These are phyloP conservation scores for Avena eriantha DNA, from an alignment of 176 grass and related monocot genomes.

Conservation along the genomic window DNA sequence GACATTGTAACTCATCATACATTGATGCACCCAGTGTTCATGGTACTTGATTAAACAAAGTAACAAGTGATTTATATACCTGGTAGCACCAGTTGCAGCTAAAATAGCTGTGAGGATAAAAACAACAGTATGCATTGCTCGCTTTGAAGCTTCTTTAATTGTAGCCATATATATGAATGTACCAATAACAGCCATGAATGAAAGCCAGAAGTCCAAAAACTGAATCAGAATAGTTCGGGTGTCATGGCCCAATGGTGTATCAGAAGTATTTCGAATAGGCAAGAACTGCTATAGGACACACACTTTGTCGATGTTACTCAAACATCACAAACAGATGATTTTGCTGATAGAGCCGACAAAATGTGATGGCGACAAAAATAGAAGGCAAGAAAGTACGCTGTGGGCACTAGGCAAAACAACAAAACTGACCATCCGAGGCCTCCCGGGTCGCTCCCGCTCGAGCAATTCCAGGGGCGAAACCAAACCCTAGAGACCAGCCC, in stretches of 20 bases:
- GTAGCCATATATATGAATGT: slow-evolving; percentile 98
- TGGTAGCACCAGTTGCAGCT: slow-evolving; percentile 86
- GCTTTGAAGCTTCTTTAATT: slow-evolving; percentile 84
- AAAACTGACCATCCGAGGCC: no score
- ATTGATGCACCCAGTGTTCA: slow-evolving; percentile 5
- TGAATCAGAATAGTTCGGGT: slow-evolving; percentile 45
- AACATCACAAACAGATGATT: background rate
- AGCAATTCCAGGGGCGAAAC: no score
- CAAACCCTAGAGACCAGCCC: no score
- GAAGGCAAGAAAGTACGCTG: background rate
- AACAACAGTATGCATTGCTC: slow-evolving; percentile 82
- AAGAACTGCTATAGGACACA: background rate
- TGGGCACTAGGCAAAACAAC: background rate
- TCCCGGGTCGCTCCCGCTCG: no score
- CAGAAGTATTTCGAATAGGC: slow-evolving; percentile 6
- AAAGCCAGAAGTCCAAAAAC: slow-evolving; percentile 99
- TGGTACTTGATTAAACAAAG: slow-evolving; percentile 15
- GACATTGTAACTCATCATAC: slow-evolving; percentile 34
- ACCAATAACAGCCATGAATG: slow-evolving; percentile 96
- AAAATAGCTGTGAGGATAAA: slow-evolving; percentile 95
- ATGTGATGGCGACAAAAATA: background rate
- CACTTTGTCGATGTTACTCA: background rate
- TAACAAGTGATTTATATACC: slow-evolving; percentile 48
- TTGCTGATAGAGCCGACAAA: background rate
- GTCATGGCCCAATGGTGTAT: slow-evolving; percentile 8